phyloP scores from a whole-genome alignment of 441 rosid species.

The Pelargonium myrrhifolium region DNA sequence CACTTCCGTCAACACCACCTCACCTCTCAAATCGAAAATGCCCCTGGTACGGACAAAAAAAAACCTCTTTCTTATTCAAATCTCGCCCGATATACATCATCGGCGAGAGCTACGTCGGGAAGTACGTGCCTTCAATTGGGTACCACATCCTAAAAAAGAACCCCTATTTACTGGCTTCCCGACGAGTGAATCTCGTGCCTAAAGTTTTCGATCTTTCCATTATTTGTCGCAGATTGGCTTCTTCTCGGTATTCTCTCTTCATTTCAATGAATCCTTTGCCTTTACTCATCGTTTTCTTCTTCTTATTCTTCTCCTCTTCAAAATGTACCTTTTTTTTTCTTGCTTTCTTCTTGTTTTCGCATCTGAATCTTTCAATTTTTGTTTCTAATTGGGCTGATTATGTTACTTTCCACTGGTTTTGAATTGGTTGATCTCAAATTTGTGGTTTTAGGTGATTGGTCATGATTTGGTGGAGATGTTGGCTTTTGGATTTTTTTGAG shows the following conservation, averaged over 20 bases:
- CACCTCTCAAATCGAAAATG: too few species aligned
- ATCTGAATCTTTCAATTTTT: neutral
- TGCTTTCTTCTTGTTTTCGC: neutral
- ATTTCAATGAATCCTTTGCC: neutral
- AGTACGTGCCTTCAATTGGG: too few species aligned
- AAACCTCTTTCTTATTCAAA: too few species aligned
- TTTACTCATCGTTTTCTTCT: constrained; percentile 20
- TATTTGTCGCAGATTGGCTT: neutral
- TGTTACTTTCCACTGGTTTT: constrained; percentile 13
- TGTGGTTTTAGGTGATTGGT: constrained; percentile 11
- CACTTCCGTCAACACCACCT: too few species aligned
- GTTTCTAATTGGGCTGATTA: constrained; percentile 11
- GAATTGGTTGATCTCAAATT: constrained; percentile 15
- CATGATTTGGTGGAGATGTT: neutral
- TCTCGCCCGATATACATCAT: too few species aligned
- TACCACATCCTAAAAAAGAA: too few species aligned
- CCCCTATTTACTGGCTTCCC: too few species aligned
- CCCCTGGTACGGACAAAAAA: too few species aligned
- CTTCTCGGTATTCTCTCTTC: neutral
- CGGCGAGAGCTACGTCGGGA: too few species aligned
- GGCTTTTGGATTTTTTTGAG: neutral
- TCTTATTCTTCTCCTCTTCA: constrained; percentile 24
- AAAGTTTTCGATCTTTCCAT: neutral
- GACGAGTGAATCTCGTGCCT: too few species aligned
- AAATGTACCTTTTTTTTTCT: constrained; percentile 32